Percentiles rank a stretch among this genome's conserved stretches.
phyloP scores from a whole-genome alignment of 2,329 filamentous ascomycete genomes.

The Rosellinia necatrix region DNA sequence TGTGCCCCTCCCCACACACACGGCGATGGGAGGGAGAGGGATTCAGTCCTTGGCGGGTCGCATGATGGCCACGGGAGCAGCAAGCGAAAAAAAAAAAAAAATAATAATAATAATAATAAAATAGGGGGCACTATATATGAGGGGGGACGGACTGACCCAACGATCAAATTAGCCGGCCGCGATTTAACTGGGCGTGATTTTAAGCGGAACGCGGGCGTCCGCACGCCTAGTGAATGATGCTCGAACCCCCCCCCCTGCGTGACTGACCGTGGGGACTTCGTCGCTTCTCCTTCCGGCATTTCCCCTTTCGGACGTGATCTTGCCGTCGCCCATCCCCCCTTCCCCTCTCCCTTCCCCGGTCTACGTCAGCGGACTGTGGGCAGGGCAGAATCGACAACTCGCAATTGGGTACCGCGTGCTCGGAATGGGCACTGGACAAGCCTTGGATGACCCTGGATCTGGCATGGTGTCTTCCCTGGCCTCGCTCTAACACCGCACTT shows the following conservation, averaged over 20 bases:
- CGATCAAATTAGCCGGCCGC: constrained; percentile 17
- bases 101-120: too few species aligned
- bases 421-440: too few species aligned
- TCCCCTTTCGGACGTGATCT: constrained; percentile 15
- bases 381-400: not conserved
- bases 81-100: too few species aligned
- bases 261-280: not conserved
- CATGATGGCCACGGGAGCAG: too few species aligned
- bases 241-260: constrained; percentile 10
- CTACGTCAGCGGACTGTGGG: constrained; percentile 4
- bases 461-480: too few species aligned
- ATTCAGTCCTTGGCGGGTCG: not conserved
- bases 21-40: too few species aligned
- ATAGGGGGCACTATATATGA: constrained; percentile 2
- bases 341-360: not conserved
- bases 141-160: too few species aligned
- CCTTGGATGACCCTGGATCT: too few species aligned
- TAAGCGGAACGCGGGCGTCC: constrained; percentile 19
- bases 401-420: not conserved
- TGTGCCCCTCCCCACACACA: too few species aligned
- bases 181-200: constrained; percentile 12
- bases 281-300: constrained; percentile 21
- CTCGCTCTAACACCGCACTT: too few species aligned
- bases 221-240: too few species aligned
- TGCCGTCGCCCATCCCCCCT: not conserved